Percentiles rank a stretch among this genome's conserved stretches.
Conservation (phyloP, 1,139 yeast genomes). For the Diutina mesorugosa region DNA sequence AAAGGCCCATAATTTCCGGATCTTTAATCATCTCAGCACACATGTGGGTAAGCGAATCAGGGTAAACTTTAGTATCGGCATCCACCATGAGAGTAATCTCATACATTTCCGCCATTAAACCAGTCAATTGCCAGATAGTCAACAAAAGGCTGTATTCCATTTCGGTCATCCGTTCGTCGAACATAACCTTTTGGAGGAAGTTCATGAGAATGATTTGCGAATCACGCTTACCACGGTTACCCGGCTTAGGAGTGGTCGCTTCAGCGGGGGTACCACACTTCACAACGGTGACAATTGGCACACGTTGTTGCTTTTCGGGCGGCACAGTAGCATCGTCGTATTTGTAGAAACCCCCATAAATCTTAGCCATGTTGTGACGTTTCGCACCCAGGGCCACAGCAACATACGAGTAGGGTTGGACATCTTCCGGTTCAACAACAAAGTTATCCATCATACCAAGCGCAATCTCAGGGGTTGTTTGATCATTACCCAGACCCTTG, state of each 20-base stretch:
- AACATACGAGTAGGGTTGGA: constrained; percentile 71
- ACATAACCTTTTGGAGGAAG: constrained; percentile 79
- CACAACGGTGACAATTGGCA: constrained; percentile 71
- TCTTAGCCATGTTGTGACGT: constrained; percentile 97
- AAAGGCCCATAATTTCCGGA: constrained; percentile 84
- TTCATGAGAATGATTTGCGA: constrained; percentile 92
- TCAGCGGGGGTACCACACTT: constrained; percentile 93
- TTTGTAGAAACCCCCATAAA: constrained; percentile 80
- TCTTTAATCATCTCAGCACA: constrained; percentile 85
- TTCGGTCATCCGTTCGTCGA: constrained; percentile 95
- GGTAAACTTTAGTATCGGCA: constrained; percentile 89
- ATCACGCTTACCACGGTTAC: constrained; percentile 97
- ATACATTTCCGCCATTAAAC: constrained; percentile 76
- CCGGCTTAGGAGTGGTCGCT: constrained; percentile 72
- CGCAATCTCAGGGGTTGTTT: constrained; percentile 80
- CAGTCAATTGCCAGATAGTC: constrained; percentile 78
- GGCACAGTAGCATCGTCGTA: constrained; percentile 68
- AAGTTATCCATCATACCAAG: constrained; percentile 83
- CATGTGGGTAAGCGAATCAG: constrained; percentile 89
- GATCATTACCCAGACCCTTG: constrained; percentile 85
- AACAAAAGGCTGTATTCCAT: constrained; percentile 74
- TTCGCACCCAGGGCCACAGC: constrained; percentile 90
- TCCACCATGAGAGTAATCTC: constrained; percentile 90
- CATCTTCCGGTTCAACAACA: constrained; percentile 57
- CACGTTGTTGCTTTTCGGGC: constrained; percentile 73